Evolutionary conservation across 345 rosid genomes (phyloP).

Genomic region (Tarenaya hassleriana): DNA sequence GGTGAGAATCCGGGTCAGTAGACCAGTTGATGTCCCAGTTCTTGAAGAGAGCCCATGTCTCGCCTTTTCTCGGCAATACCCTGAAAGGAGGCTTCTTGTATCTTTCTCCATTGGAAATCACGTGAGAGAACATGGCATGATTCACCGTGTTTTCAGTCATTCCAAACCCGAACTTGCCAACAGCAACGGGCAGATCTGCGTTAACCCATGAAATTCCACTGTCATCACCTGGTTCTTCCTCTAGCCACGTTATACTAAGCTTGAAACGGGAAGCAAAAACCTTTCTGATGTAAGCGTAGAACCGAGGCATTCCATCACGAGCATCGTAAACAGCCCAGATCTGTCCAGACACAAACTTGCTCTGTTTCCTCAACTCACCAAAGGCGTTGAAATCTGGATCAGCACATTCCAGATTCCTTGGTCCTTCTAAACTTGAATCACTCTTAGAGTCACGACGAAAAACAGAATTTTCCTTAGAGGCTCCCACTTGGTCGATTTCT

Average conservation of each 20-base stretch:
- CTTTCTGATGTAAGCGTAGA: conserved; percentile 56
- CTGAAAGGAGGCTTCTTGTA: conserved; percentile 27
- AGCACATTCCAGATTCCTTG: conserved; percentile 34
- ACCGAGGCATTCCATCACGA: conserved; percentile 83
- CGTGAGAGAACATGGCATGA: conserved; percentile 59
- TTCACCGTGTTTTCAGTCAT: conserved; percentile 20
- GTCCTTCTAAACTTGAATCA: conserved; percentile 28
- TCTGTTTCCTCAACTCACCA: conserved; percentile 37
- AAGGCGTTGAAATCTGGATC: conserved; percentile 72
- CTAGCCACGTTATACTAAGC: conserved; percentile 65
- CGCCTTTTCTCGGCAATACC: conserved; percentile 66
- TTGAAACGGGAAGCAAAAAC: conserved; percentile 44
- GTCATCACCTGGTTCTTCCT: conserved; percentile 37
- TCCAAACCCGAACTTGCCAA: conserved; percentile 55
- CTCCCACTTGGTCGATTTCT: conserved; percentile 26
- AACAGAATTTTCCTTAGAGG: conserved; percentile 15
- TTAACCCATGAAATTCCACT: conserved; percentile 31
- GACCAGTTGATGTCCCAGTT: conserved; percentile 50
- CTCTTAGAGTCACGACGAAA: conserved; percentile 10
- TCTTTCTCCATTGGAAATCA: conserved; percentile 27
- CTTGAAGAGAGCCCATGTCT: conserved; percentile 83
- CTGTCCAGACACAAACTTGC: conserved; percentile 50
- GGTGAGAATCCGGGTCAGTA: conserved; percentile 41
- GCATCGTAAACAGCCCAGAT: conserved; percentile 90
- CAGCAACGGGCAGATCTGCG: conserved; percentile 54